Evolutionary conservation across 306 rosid species (phyloP).

Genomic region (Vachellia collinsii): DNA sequence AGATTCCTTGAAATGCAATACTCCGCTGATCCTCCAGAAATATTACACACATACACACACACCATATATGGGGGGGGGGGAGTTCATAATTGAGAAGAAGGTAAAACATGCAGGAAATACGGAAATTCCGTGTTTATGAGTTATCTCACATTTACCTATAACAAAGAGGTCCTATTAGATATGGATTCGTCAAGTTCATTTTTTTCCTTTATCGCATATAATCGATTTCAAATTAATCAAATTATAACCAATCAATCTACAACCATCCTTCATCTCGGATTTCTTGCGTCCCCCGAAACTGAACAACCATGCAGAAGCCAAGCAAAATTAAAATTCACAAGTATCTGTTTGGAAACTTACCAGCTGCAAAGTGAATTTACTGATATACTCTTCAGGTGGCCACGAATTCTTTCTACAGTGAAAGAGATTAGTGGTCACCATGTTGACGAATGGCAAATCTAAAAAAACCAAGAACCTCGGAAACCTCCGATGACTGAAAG

Average conservation of each 20-base stretch:
- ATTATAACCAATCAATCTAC: conserved; percentile 10
- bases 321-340: background rate
- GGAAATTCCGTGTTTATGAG: background rate
- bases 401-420: conserved; percentile 90
- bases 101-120: background rate
- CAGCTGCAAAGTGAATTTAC: conserved; percentile 73
- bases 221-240: conserved; percentile 25
- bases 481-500: background rate
- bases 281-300: background rate
- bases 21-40: background rate
- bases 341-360: conserved; percentile 42
- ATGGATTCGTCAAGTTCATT: background rate
- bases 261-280: background rate
- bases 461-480: background rate
- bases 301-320: conserved; percentile 33
- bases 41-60: too few relatives aligned
- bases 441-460: conserved; percentile 37
- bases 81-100: background rate
- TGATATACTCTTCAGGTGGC: conserved; percentile 93
- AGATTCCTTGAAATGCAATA: background rate
- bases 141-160: background rate
- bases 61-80: too few relatives aligned
- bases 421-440: conserved; percentile 77
- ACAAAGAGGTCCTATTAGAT: background rate
- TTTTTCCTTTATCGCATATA: background rate